These are phyloP conservation scores for Amanita pseudoporphyria DNA, from an alignment of 768 basidiomycete species.

Conservation along the genomic window DNA sequence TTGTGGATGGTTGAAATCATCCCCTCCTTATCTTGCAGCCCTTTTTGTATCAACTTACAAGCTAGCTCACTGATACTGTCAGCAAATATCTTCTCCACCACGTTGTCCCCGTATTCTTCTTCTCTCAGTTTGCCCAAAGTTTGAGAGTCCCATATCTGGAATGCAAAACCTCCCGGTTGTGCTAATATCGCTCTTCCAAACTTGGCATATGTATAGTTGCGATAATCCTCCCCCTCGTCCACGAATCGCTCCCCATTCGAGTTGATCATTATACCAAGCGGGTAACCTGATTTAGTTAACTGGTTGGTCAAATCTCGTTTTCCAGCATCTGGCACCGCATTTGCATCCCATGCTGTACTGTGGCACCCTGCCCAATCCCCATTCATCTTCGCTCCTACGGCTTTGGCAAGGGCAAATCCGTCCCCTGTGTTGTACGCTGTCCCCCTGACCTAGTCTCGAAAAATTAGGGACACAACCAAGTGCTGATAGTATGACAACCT, in stretches of 20 bases:
- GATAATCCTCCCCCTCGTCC: constrained; percentile 63
- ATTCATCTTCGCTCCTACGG: constrained; percentile 40
- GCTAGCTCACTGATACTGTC: constrained; percentile 40
- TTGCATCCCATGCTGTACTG: constrained; percentile 63
- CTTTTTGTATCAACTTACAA: constrained; percentile 31
- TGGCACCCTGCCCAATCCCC: constrained; percentile 71
- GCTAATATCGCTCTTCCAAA: constrained; percentile 50
- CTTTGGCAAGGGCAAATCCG: constrained; percentile 42
- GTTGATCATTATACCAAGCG: constrained; percentile 64
- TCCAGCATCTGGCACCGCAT: constrained; percentile 41
- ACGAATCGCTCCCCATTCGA: constrained; percentile 48
- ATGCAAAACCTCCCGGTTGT: constrained; percentile 51
- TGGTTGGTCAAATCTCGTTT: constrained; percentile 56
- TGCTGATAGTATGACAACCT: constrained; percentile 23
- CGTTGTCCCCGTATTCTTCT: constrained; percentile 57
- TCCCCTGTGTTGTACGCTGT: constrained; percentile 68
- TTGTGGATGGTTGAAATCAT: constrained; percentile 37
- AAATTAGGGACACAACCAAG: not conserved
- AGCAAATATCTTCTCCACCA: constrained; percentile 47
- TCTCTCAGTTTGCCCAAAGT: constrained; percentile 33
- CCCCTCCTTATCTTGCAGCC: constrained; percentile 30
- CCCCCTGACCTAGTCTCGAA: constrained; percentile 42
- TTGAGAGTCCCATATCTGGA: constrained; percentile 56
- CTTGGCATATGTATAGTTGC: constrained; percentile 67
- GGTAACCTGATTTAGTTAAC: constrained; percentile 67